Conservation (phyloP, 495 filamentous ascomycete genomes). For the Collariella sp. region DNA sequence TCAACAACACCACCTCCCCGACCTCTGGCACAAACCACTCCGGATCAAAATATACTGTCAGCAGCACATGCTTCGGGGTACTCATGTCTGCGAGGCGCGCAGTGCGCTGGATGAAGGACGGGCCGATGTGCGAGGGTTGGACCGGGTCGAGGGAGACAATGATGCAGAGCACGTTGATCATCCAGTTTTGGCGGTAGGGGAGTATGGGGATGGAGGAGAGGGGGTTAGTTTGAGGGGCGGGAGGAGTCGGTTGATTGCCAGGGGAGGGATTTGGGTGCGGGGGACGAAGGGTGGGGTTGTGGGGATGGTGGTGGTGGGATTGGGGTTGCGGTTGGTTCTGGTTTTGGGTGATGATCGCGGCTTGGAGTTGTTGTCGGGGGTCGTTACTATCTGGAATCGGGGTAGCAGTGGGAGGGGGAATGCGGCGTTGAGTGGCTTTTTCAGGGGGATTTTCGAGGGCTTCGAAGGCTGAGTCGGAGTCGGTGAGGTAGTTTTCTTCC, state of each 20-base stretch:
- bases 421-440: not conserved
- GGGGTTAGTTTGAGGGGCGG: constrained; percentile 34
- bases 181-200: constrained; percentile 43
- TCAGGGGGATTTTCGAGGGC: not conserved
- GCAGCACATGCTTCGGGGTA: constrained; percentile 34
- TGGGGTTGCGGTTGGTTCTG: not conserved
- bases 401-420: not conserved
- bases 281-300: constrained; percentile 5
- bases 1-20: constrained; percentile 35
- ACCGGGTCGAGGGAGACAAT: constrained; percentile 32
- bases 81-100: constrained; percentile 36
- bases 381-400: not conserved
- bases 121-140: constrained; percentile 29
- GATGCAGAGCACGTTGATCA: constrained; percentile 38
- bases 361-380: not conserved
- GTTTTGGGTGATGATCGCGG: constrained; percentile 10
- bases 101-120: constrained; percentile 34
- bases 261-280: constrained; percentile 6
- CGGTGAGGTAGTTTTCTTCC: constrained; percentile 10
- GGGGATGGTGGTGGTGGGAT: not conserved
- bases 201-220: constrained; percentile 35
- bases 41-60: constrained; percentile 41
- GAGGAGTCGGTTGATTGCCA: constrained; percentile 23
- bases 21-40: constrained; percentile 30
- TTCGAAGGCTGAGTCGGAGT: constrained; percentile 15